Base-by-base conservation (phyloP, 1,284 basidiomycete genomes). In the Moesziomyces sp. region DNA sequence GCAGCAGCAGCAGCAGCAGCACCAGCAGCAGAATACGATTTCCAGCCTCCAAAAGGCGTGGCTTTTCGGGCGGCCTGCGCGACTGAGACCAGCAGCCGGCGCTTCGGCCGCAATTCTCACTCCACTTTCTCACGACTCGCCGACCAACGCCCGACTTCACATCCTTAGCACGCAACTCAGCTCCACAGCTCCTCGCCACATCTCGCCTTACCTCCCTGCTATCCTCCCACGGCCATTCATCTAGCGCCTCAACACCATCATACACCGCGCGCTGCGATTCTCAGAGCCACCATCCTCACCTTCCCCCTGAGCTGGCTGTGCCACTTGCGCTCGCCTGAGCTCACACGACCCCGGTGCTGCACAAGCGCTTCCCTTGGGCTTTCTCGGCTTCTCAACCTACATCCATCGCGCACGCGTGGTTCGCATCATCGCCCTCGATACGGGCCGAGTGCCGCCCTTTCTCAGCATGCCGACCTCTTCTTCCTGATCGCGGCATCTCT, bases 1-100 rank as follows among this genome's bases (percentile, higher is more conserved):
- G 49, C 19, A 7, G 26, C 26, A 51, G 23, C 38, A 52, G 33
- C 50, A 52, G 21, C 28, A 51, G 49, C 35, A 49, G 18, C 21
- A 49, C 30, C 47, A 18, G 16, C 24, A 42, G 38, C 50, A 52
- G 35, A 28, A 28, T 28, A 28, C 26, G 26, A 28, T 28, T 28
- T 28, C 26, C 26, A 28, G 6, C 26, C 26, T 28, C 26, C 26
- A 28, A 28, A 28, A 28, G 26, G 26, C 26, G 26, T 28, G 26
- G 26, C 26, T 28, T 28, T 28, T 28, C 26, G 26, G 26, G 6
- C 26, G 26, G 6, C 26, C 26, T 6, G 26, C 26, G 26, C 26
- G 26, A 28, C 26, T 28, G 26, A 28, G 26, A 28, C 26, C 50
- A 52, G 40, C 16, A 42, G 24, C 33, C 35, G 43, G 43, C 35